Evolutionary conservation across 2,329 filamentous ascomycete genomes (phyloP).

Genomic region (Teratosphaeria viscida): DNA sequence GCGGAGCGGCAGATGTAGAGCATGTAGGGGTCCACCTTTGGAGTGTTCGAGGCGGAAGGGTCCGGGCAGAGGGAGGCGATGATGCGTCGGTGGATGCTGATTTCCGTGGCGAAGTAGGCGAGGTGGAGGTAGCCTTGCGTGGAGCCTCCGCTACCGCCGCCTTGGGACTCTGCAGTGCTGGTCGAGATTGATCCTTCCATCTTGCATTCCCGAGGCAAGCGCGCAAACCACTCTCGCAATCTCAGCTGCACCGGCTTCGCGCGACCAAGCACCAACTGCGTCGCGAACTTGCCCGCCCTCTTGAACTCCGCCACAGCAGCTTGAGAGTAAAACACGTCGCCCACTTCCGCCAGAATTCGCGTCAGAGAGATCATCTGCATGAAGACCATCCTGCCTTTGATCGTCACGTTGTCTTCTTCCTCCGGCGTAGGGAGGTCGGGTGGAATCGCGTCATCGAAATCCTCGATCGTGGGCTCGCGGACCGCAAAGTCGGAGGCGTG

Average conservation of each 20-base stretch:
- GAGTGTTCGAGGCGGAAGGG: slow-evolving; percentile 25
- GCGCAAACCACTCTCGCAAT: slow-evolving; percentile 71
- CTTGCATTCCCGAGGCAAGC: slow-evolving; percentile 50
- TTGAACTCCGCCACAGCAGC: slow-evolving; percentile 61
- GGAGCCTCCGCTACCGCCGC: background rate
- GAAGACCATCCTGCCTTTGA: slow-evolving; percentile 60
- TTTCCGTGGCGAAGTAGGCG: slow-evolving; percentile 88
- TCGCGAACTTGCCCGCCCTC: slow-evolving; percentile 57
- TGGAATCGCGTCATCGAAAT: slow-evolving; percentile 61
- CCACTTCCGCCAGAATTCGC: slow-evolving; percentile 65
- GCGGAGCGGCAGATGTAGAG: slow-evolving; percentile 87
- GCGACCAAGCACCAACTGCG: slow-evolving; percentile 60
- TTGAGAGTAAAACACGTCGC: slow-evolving; percentile 73
- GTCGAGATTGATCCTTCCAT: slow-evolving; percentile 43
- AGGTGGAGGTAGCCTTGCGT: slow-evolving; percentile 63
- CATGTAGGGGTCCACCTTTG: slow-evolving; percentile 58
- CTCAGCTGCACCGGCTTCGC: slow-evolving; percentile 76
- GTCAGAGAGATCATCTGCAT: slow-evolving; percentile 66
- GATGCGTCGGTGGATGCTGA: slow-evolving; percentile 83
- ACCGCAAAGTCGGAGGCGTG: slow-evolving; percentile 68
- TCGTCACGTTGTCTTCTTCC: slow-evolving; percentile 15
- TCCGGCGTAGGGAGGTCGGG: slow-evolving; percentile 4
- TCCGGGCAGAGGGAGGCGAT: slow-evolving; percentile 61
- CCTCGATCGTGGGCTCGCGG: slow-evolving; percentile 49
- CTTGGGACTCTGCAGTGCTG: slow-evolving; percentile 14